These are phyloP conservation scores for Tuctoria greenei DNA, from an alignment of 176 grass and related monocot species.

Conservation along the genomic window DNA sequence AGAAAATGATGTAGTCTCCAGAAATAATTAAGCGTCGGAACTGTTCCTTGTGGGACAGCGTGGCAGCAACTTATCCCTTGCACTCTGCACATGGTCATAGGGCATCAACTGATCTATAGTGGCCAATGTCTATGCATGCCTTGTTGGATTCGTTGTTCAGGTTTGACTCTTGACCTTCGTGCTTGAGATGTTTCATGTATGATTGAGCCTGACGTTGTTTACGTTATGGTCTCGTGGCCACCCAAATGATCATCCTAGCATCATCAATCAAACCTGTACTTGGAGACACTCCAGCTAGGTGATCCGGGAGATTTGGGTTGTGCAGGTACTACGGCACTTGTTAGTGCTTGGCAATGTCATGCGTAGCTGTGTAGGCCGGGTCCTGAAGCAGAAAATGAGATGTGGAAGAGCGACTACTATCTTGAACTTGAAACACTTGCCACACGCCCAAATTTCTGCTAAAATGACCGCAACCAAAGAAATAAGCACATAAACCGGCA, in stretches of 20 bases:
- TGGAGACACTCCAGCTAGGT: too few species aligned
- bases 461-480: neutral
- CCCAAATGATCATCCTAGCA: neutral
- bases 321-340: neutral
- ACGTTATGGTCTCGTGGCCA: neutral
- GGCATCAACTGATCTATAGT: neutral
- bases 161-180: constrained; percentile 24
- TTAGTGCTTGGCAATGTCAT: neutral
- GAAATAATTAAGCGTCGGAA: constrained; percentile 35
- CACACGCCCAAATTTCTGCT: neutral
- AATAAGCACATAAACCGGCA: too few species aligned
- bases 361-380: neutral
- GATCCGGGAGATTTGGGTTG: neutral
- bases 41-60: constrained; percentile 17
- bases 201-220: neutral
- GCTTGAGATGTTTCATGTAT: neutral
- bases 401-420: too few species aligned
- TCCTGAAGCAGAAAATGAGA: neutral
- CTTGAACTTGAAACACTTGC: neutral
- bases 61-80: constrained; percentile 27
- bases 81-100: constrained; percentile 46
- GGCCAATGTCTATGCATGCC: constrained; percentile 3
- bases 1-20: neutral
- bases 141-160: constrained; percentile 27
- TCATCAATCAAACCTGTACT: neutral